A percentile compares a stretch with the other conserved stretches of the same genome.
Conservation (phyloP, 345 rosid genomes). For the Ailanthus altissimus region DNA sequence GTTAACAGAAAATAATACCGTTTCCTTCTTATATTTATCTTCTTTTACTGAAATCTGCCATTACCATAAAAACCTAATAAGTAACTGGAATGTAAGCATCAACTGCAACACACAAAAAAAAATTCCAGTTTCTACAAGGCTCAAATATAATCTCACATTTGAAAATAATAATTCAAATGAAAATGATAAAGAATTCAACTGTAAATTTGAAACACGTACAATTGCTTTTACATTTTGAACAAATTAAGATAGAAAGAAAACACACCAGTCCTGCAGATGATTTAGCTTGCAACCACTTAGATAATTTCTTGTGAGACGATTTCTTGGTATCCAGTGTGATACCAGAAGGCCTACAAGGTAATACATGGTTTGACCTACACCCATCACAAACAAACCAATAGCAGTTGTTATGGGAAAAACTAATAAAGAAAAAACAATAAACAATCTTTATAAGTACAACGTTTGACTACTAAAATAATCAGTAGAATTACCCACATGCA, state of each 20-base stretch:
- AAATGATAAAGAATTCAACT: too few relatives aligned
- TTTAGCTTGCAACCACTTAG: slow-evolving; percentile 94
- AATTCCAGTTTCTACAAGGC: too few relatives aligned
- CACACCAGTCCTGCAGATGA: slow-evolving; percentile 77
- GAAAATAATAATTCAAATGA: too few relatives aligned
- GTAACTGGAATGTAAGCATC: background rate
- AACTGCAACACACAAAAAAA: background rate
- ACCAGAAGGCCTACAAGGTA: slow-evolving; percentile 88
- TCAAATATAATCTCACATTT: too few relatives aligned
- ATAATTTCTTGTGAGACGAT: slow-evolving; percentile 91
- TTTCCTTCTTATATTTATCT: slow-evolving; percentile 90
- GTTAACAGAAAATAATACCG: slow-evolving; percentile 56
- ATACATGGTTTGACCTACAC: slow-evolving; percentile 83
- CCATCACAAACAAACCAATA: slow-evolving; percentile 17
- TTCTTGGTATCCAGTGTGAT: slow-evolving; percentile 78
- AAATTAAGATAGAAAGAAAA: slow-evolving; percentile 5
- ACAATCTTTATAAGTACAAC: background rate
- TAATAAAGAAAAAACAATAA: slow-evolving; percentile 6
- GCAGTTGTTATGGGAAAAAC: background rate
- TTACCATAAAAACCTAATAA: slow-evolving; percentile 9
- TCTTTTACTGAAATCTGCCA: slow-evolving; percentile 72
- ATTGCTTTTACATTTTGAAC: too few relatives aligned
- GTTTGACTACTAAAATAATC: background rate
- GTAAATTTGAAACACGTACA: background rate
- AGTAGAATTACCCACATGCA: background rate